Evolutionary conservation across 140 eudicot species (phyloP), one percentile per base, ranked within the genome.

Genomic region (Anethum foeniculum): DNA sequence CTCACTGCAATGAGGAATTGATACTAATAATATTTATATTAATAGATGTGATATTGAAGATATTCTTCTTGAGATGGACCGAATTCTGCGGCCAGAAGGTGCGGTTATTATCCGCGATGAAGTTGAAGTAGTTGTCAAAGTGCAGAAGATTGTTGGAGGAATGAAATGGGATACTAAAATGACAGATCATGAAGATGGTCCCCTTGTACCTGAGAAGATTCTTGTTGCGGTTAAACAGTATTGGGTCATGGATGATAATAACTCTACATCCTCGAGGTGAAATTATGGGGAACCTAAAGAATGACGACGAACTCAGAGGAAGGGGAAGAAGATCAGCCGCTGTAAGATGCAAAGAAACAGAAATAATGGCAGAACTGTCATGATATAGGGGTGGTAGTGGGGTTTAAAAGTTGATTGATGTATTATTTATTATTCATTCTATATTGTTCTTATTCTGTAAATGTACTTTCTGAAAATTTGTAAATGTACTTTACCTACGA

Each of bases 141-240:
- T 92, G 82, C 87, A 90, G 89, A 87, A 82, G 85, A 87, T 92
- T 54, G 85, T 85, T 19, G 86, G 80, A 41, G 90, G 88, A 16
- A 86, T 92, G 88, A 90, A 90, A 78, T 92, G 92, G 93, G 89
- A 86, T 58, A 79, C 89, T 9, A 92, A 86, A 71, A 75, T 90
- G 85, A 69, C 85, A 30, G 97, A 92, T 88, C 96, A 92, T 48
- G 97, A 92, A 79, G 96, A 92, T 38, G 96, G 96, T 41, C 96
- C 97, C 30, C 87, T 92, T 21, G 85, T 88, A 71, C 86, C 96
- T 2, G 88, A 92, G 85, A 90, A 92, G 81, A 83, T 90, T 79
- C 87, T 92, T 32, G 71, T 90, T 11, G 93, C 93, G 1, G 96
- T 92, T n/a, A 92, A 92, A 81, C 87, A 83, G 80, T 90, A 92